Percentiles rank a stretch among this genome's conserved stretches.
These are phyloP conservation scores for Zymoseptoria pseudotritici DNA, from an alignment of 2,329 filamentous ascomycete genomes.

Conservation along the genomic window DNA sequence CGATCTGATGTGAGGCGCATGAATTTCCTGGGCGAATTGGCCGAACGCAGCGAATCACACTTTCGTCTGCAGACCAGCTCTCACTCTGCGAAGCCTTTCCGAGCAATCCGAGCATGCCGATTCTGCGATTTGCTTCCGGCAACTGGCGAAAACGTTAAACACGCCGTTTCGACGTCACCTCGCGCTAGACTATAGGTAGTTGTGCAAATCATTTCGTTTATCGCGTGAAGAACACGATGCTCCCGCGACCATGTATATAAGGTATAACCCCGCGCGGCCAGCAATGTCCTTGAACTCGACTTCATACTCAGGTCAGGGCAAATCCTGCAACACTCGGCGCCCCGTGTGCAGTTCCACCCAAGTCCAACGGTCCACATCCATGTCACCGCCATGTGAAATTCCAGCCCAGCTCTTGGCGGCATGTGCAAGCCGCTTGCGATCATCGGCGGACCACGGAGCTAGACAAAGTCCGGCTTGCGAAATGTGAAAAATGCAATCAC, in stretches of 20 bases:
- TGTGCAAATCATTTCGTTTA: not conserved
- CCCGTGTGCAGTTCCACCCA: not conserved
- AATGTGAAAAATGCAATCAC: not conserved
- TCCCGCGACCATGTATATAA: too few species aligned
- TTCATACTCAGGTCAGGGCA: not conserved
- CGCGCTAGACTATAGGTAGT: not conserved
- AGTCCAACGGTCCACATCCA: not conserved
- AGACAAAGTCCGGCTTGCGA: not conserved
- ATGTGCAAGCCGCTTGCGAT: not conserved
- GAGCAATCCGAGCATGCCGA: too few species aligned
- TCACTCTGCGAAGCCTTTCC: too few species aligned
- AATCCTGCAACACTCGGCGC: too few species aligned
- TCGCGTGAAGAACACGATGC: not conserved
- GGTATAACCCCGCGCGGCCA: too few species aligned
- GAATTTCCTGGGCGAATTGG: not conserved
- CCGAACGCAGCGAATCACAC: too few species aligned
- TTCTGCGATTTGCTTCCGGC: not conserved
- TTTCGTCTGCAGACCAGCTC: too few species aligned
- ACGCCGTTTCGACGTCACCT: not conserved
- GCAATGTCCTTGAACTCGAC: not conserved
- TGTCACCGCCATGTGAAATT: not conserved
- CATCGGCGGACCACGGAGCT: not conserved
- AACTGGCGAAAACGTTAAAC: not conserved
- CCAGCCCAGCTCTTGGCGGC: not conserved
- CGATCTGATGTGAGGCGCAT: not conserved